These are phyloP conservation scores for Heliosperma pusillum DNA, from an alignment of 148 eudicot genomes.

Conservation along the genomic window DNA sequence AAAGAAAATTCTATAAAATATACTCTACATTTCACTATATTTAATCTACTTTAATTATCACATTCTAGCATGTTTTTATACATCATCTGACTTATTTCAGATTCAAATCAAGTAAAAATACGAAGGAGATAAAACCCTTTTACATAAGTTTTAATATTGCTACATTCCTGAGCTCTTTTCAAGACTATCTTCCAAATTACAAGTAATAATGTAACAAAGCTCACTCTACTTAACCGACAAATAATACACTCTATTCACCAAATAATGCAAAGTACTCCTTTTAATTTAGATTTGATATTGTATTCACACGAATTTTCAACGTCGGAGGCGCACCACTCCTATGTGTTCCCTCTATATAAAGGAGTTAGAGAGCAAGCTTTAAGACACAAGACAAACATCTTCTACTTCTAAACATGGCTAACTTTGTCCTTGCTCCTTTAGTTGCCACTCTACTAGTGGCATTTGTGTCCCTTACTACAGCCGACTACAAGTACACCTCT, in stretches of 20 bases:
- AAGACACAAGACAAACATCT: not conserved
- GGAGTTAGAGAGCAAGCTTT: not conserved
- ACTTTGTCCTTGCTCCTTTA: slow-evolving; percentile 32
- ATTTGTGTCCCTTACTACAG: slow-evolving; percentile 34
- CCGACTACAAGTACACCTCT: slow-evolving; percentile 38
- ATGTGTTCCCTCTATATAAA: slow-evolving; percentile 3
- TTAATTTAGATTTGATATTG: not conserved
- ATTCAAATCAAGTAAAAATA: no score
- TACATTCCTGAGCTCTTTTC: no score
- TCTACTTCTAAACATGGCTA: slow-evolving; percentile 17
- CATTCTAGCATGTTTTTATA: no score
- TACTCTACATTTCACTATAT: no score
- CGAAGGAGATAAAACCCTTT: no score
- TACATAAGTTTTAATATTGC: no score
- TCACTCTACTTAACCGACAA: not conserved
- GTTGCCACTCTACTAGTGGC: slow-evolving; percentile 38
- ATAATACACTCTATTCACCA: not conserved
- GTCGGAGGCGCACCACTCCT: not conserved
- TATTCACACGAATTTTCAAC: slow-evolving; percentile 5
- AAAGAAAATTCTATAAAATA: no score
- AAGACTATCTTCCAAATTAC: no score
- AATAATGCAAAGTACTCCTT: not conserved
- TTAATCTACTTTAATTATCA: no score
- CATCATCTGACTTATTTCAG: no score
- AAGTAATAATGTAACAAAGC: no score